Conservation (phyloP, 768 basidiomycete genomes). For the Mycena pura region DNA sequence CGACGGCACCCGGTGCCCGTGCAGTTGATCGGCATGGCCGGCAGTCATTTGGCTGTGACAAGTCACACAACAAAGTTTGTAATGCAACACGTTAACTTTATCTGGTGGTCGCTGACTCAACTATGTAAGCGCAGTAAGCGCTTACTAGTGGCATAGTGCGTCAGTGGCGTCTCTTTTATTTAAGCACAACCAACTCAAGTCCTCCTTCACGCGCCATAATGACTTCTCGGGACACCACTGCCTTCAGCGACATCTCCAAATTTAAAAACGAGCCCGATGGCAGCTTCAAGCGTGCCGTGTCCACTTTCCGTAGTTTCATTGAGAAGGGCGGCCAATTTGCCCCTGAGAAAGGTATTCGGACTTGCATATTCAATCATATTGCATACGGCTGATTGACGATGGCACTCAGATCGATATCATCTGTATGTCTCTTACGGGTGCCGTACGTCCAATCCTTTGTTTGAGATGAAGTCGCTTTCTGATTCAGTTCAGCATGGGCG, state of each 20-base stretch:
- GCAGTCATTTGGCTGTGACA: too few relatives aligned
- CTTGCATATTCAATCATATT: not conserved
- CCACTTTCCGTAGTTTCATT: slow-evolving; percentile 63
- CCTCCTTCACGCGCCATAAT: slow-evolving; percentile 26
- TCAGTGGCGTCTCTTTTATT: too few relatives aligned
- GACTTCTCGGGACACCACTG: slow-evolving; percentile 40
- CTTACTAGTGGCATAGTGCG: too few relatives aligned
- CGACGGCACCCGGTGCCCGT: slow-evolving; percentile 50
- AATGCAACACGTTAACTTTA: too few relatives aligned
- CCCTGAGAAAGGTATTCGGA: slow-evolving; percentile 73
- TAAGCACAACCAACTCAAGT: too few relatives aligned
- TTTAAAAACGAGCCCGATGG: slow-evolving; percentile 56
- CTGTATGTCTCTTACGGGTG: slow-evolving; percentile 90
- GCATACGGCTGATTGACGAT: not conserved
- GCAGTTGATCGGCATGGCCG: too few relatives aligned
- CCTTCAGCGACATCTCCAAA: slow-evolving; percentile 58
- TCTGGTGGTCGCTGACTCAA: too few relatives aligned
- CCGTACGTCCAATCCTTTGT: slow-evolving; percentile 53
- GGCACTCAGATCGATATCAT: slow-evolving; percentile 77
- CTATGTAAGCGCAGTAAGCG: too few relatives aligned
- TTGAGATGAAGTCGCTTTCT: not conserved
- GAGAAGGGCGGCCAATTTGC: slow-evolving; percentile 64
- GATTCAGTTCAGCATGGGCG: slow-evolving; percentile 78
- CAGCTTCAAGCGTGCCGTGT: slow-evolving; percentile 58
- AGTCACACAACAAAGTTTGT: too few relatives aligned